Conservation (phyloP, 176 grass and related monocot species). For the Puccinellia tenuiflora region DNA sequence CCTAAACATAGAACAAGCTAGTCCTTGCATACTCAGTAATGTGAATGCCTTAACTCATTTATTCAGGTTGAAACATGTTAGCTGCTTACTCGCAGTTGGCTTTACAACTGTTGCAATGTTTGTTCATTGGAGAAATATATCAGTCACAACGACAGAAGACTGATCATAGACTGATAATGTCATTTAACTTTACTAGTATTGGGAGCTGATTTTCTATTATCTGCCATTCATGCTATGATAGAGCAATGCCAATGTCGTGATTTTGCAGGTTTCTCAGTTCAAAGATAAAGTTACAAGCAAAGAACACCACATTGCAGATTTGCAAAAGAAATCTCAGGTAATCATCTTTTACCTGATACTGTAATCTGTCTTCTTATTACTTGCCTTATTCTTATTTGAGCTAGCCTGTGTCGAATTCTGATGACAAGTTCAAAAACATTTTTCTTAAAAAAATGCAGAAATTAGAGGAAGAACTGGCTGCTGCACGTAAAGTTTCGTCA, state of each 20-base stretch:
- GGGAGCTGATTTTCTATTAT: neutral
- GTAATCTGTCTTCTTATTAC: neutral
- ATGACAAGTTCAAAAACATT: neutral
- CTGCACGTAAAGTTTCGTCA: constrained; percentile 56
- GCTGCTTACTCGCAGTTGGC: neutral
- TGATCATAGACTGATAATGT: neutral
- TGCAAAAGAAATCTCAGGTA: constrained; percentile 72
- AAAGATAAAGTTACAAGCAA: constrained; percentile 60
- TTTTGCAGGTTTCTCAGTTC: constrained; percentile 53
- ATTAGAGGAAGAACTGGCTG: constrained; percentile 63
- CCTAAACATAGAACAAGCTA: neutral
- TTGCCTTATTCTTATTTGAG: neutral
- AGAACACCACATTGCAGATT: constrained; percentile 48
- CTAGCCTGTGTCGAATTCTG: neutral
- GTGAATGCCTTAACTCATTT: neutral
- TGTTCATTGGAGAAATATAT: constrained; percentile 12
- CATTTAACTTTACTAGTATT: neutral
- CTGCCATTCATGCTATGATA: constrained; percentile 15
- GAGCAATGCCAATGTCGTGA: neutral
- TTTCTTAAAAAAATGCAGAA: constrained; percentile 46
- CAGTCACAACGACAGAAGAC: neutral
- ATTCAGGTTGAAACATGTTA: neutral
- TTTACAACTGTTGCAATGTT: constrained; percentile 1
- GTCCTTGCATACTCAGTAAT: neutral
- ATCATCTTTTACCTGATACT: constrained; percentile 10